phyloP scores from a whole-genome alignment of 129 eudicot species.

The Pittosporum tobira region DNA sequence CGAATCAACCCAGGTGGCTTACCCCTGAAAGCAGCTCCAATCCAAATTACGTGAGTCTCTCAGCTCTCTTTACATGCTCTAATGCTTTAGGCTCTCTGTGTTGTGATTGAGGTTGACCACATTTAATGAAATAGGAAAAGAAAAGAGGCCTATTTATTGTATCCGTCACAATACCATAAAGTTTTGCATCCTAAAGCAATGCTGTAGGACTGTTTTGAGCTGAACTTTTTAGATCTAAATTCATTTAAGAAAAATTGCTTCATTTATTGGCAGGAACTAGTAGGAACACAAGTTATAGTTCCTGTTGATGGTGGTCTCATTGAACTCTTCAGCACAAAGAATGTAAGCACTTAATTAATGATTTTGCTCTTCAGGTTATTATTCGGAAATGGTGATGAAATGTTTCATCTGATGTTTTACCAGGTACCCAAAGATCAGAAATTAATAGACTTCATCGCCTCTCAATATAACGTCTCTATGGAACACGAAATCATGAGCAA shows the following conservation, averaged over 20 bases:
- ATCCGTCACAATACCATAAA: too few relatives aligned
- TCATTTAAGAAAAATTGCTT: background rate
- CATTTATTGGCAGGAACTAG: slow-evolving; percentile 29
- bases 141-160: background rate
- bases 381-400: background rate
- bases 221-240: background rate
- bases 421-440: slow-evolving; percentile 59
- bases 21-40: slow-evolving; percentile 18
- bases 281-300: slow-evolving; percentile 66
- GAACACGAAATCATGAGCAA: slow-evolving; percentile 25
- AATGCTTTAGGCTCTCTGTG: background rate
- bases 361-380: background rate
- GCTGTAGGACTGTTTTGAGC: background rate
- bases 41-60: slow-evolving; percentile 15
- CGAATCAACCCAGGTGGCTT: slow-evolving; percentile 53
- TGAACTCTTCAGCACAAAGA: slow-evolving; percentile 58
- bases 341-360: slow-evolving; percentile 28
- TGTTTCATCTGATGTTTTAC: slow-evolving; percentile 3
- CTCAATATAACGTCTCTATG: slow-evolving; percentile 25
- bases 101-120: background rate
- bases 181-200: background rate
- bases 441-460: slow-evolving; percentile 33
- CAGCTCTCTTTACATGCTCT: background rate
- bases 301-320: slow-evolving; percentile 63
- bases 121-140: background rate